Percentiles rank a stretch among this genome's conserved stretches.
Evolutionary conservation across 805 yeast genomes (phyloP).

Genomic region (Nakazawaea molendinolei): DNA sequence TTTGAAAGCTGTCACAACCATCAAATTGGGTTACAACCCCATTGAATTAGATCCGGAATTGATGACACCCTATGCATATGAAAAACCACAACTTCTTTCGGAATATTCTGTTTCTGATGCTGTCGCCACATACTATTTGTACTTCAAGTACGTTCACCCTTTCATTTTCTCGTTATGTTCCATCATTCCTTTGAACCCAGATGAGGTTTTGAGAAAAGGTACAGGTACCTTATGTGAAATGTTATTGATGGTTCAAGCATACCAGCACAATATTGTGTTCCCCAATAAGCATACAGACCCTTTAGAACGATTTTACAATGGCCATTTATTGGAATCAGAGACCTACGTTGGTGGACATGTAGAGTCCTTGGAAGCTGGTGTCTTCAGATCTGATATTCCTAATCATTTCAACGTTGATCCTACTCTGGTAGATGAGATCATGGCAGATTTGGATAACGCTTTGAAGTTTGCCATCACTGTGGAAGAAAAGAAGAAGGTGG

Average conservation of each 20-base stretch:
- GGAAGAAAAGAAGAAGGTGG: slow-evolving; percentile 67
- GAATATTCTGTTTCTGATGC: slow-evolving; percentile 99
- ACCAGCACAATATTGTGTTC: slow-evolving; percentile 61
- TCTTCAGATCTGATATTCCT: slow-evolving; percentile 82
- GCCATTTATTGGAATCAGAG: slow-evolving; percentile 89
- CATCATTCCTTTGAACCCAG: slow-evolving; percentile 93
- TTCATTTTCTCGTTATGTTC: slow-evolving; percentile 93
- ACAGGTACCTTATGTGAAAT: slow-evolving; percentile 98
- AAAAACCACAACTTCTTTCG: slow-evolving; percentile 84
- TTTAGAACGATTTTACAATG: slow-evolving; percentile 89
- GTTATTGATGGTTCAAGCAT: slow-evolving; percentile 96
- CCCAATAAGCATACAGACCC: slow-evolving; percentile 96
- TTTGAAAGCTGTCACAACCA: slow-evolving; percentile 94
- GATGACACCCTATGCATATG: slow-evolving; percentile 97
- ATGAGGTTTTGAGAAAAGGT: slow-evolving; percentile 92
- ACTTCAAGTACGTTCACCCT: slow-evolving; percentile 96
- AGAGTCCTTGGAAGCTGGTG: slow-evolving; percentile 96
- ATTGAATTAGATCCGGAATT: slow-evolving; percentile 94
- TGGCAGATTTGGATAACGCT: slow-evolving; percentile 68
- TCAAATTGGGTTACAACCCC: slow-evolving; percentile 93
- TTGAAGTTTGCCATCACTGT: slow-evolving; percentile 77
- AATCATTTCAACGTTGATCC: slow-evolving; percentile 75
- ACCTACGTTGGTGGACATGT: slow-evolving; percentile 99
- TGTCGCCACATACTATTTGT: slow-evolving; percentile 93
- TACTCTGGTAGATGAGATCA: slow-evolving; percentile 70